phyloP scores from a whole-genome alignment of 345 rosid species.

The Eucalyptus marginata region DNA sequence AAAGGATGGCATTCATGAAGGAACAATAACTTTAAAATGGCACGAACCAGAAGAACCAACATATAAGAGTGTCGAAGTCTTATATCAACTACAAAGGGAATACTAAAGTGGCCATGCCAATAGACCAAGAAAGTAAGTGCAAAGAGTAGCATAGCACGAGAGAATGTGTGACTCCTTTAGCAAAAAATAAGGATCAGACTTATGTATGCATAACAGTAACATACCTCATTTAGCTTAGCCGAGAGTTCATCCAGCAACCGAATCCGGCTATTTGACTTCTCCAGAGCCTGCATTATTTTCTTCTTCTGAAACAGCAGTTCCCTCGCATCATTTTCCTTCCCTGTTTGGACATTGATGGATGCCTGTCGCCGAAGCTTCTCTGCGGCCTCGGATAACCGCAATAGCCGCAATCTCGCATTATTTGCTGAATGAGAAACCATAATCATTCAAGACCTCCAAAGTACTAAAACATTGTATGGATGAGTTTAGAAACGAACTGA shows the following conservation, averaged over 20 bases:
- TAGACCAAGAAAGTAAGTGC: not conserved
- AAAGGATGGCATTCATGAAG: not conserved
- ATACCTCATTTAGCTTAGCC: conserved; percentile 73
- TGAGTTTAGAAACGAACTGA: not conserved
- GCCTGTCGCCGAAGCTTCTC: conserved; percentile 81
- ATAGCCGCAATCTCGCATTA: conserved; percentile 63
- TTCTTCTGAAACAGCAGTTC: conserved; percentile 76
- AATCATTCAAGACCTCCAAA: not conserved
- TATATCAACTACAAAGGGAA: not conserved
- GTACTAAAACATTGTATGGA: not conserved
- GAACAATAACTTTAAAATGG: not conserved
- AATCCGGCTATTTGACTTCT: conserved; percentile 63
- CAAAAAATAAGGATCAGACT: not conserved
- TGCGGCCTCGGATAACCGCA: conserved; percentile 77
- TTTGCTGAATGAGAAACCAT: conserved; percentile 29
- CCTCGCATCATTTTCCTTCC: conserved; percentile 73
- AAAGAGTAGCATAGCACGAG: not conserved
- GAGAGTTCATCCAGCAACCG: conserved; percentile 62
- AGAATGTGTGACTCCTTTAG: not conserved
- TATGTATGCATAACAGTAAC: not conserved
- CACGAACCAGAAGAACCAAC: not conserved
- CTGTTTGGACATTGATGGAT: conserved; percentile 41
- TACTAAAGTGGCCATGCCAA: not conserved
- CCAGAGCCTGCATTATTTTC: conserved; percentile 72
- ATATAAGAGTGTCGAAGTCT: not conserved